These are phyloP conservation scores for Hericium alpestre DNA, from an alignment of 768 basidiomycete species.

Conservation along the genomic window DNA sequence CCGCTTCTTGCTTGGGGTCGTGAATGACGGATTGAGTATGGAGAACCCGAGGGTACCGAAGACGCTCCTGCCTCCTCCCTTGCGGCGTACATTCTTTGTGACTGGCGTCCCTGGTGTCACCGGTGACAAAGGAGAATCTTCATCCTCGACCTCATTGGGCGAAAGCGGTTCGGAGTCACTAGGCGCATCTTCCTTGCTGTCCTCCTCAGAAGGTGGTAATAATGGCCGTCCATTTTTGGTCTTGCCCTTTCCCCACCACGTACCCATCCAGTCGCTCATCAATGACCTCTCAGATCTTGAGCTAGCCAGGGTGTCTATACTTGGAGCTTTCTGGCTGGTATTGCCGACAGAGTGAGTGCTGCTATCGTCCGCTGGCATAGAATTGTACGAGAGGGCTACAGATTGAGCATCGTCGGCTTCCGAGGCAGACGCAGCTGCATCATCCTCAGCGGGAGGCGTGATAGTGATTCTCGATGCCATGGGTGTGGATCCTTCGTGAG, in stretches of 20 bases:
- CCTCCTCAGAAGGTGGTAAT: not conserved
- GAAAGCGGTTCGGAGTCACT: slow-evolving; percentile 4
- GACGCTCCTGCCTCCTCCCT: slow-evolving; percentile 44
- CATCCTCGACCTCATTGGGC: slow-evolving; percentile 9
- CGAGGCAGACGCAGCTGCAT: not conserved
- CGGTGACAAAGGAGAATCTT: slow-evolving; percentile 7
- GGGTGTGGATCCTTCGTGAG: slow-evolving; percentile 10
- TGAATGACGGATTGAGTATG: slow-evolving; percentile 38
- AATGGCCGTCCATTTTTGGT: slow-evolving; percentile 18
- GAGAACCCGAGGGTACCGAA: slow-evolving; percentile 67
- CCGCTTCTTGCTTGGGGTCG: slow-evolving; percentile 10
- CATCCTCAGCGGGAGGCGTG: slow-evolving; percentile 2
- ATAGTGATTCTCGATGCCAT: slow-evolving; percentile 7
- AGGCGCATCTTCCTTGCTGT: not conserved
- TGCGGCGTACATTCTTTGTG: slow-evolving; percentile 24
- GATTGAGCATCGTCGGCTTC: not conserved
- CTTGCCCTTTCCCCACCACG: slow-evolving; percentile 55
- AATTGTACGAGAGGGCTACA: not conserved
- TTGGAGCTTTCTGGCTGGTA: slow-evolving; percentile 8
- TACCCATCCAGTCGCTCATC: slow-evolving; percentile 70
- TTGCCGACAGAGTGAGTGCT: slow-evolving; percentile 9
- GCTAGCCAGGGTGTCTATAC: slow-evolving; percentile 1
- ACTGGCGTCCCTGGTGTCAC: slow-evolving; percentile 3
- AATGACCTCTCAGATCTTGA: slow-evolving; percentile 24
- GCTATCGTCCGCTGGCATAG: slow-evolving; percentile 2